These are phyloP conservation scores for Colletotrichum higginsianum DNA, from an alignment of 2,329 filamentous ascomycete genomes.

Conservation along the genomic window DNA sequence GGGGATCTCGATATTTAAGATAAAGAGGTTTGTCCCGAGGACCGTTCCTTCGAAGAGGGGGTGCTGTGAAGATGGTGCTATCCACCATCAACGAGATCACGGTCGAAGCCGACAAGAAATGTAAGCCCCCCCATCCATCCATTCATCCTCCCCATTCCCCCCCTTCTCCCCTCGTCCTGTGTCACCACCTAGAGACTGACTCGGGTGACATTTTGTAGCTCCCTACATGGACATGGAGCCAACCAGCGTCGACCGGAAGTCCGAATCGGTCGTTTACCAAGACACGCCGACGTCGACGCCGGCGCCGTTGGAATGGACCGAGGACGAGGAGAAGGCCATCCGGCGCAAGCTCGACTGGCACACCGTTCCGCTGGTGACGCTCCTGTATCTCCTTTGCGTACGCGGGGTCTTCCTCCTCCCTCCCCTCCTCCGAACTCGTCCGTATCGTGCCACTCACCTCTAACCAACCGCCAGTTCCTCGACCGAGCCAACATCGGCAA, in stretches of 20 bases:
- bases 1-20: not conserved
- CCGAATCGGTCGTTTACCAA: not conserved
- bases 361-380: conserved; percentile 66
- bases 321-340: conserved; percentile 63
- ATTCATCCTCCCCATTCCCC: too few relatives aligned
- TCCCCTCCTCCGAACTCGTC: too few relatives aligned
- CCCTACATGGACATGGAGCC: not conserved
- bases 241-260: conserved; percentile 1
- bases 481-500: conserved; percentile 64
- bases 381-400: conserved; percentile 69
- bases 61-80: conserved; percentile 14
- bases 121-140: not conserved
- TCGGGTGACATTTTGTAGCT: not conserved
- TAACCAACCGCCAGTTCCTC: conserved; percentile 46
- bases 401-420: conserved; percentile 48
- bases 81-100: conserved; percentile 9
- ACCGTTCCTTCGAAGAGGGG: too few relatives aligned
- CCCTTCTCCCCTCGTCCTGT: too few relatives aligned
- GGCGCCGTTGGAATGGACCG: conserved; percentile 57
- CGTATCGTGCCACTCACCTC: not conserved
- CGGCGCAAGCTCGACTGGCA: conserved; percentile 68
- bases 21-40: too few relatives aligned
- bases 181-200: not conserved
- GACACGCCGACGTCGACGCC: not conserved
- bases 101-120: not conserved